These are phyloP conservation scores for Hericium coralloides DNA, from an alignment of 768 basidiomycete genomes.

Conservation along the genomic window DNA sequence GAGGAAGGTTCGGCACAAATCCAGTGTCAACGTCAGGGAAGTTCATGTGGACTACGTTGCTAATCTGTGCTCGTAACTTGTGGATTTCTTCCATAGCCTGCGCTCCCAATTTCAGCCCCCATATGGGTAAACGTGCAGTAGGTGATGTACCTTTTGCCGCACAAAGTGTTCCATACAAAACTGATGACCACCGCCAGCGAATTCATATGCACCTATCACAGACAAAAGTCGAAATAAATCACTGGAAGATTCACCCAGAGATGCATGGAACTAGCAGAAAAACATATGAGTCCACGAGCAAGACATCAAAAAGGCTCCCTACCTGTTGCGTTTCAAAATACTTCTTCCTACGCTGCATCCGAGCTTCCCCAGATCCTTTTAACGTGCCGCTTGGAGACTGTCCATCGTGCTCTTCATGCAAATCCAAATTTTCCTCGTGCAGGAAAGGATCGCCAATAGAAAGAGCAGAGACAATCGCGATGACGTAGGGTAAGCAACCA, in stretches of 20 bases:
- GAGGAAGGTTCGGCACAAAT: slow-evolving; percentile 56
- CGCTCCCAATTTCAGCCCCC: background rate
- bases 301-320: slow-evolving; percentile 12
- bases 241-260: slow-evolving; percentile 71
- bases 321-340: slow-evolving; percentile 84
- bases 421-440: slow-evolving; percentile 60
- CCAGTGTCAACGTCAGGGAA: slow-evolving; percentile 56
- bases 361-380: slow-evolving; percentile 37
- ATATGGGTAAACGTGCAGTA: background rate
- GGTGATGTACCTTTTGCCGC: slow-evolving; percentile 60
- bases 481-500: slow-evolving; percentile 85
- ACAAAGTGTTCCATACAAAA: slow-evolving; percentile 92
- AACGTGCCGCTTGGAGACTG: slow-evolving; percentile 34
- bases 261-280: slow-evolving; percentile 55
- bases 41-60: slow-evolving; percentile 71
- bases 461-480: slow-evolving; percentile 83
- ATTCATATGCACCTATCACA: slow-evolving; percentile 96
- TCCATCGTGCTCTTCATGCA: slow-evolving; percentile 33
- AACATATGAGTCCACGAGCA: background rate
- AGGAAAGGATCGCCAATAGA: slow-evolving; percentile 96
- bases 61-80: slow-evolving; percentile 86
- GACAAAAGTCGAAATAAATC: slow-evolving; percentile 85
- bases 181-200: slow-evolving; percentile 64
- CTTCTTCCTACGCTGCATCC: slow-evolving; percentile 54
- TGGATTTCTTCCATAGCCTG: slow-evolving; percentile 99